Base-by-base conservation (phyloP, 345 rosid species). In the Noccaea bulbosa region DNA sequence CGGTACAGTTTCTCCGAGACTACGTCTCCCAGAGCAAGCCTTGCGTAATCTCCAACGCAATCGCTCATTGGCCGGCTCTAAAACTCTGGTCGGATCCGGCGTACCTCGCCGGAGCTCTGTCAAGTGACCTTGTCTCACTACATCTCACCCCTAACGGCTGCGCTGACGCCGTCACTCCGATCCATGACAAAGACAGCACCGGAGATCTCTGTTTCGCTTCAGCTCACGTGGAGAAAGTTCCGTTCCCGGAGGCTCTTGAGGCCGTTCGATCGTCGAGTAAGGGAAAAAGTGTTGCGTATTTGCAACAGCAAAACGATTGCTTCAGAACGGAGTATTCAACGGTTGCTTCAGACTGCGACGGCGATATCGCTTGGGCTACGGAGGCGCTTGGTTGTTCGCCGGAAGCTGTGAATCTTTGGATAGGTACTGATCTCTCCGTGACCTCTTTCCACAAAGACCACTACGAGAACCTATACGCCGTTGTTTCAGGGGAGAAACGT, bases 361-460 rank as follows among this genome's bases (percentile, higher is more conserved):
- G 71, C 0, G 83, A 93, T 38, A 65, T 93, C 12, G 71, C 80
- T 1, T 90, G 97, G 97, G 92, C 93, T 27, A 78, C 89, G 40
- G 93, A 88, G 44, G 98, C 97, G 8, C 71, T 93, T 0, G 96
- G 92, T 3, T 80, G 83, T 67, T 66, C 66, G 9, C 98, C 97
- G 4, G 97, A 93, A 72, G 97, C 98, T 11, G 92, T 93, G n/a
- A 93, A 93, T 65, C 84, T 93, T 62, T 93, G 98, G 97, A 83
- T 93, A 53, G 96, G 97, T 20, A 90, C 85, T 76, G 81, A 84
- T 60, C 68, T 70, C 17, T 90, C 96, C 0, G 84, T 82, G 76
- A 90, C 96, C 12, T 88, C 89, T 0, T 93, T 93, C 47, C 98
- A 93, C 48, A 93, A 88, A 83, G 96, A 93, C 59, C 97, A 93